Percentiles rank a stretch among this genome's conserved stretches.
phyloP scores from a whole-genome alignment of 495 filamentous ascomycete species.

The Penicillium antarcticum region DNA sequence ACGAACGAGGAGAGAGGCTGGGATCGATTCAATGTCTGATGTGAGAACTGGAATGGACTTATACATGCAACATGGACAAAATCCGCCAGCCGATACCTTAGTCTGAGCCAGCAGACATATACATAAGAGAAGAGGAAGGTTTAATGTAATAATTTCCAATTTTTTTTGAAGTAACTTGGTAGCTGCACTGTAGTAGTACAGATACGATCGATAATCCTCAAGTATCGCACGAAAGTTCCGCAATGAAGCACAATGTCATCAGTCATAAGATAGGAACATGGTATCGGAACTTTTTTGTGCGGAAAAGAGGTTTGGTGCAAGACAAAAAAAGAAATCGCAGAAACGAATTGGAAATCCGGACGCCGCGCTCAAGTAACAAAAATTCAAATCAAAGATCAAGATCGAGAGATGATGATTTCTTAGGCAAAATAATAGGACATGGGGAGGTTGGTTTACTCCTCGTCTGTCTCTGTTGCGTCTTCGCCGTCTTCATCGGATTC shows the following conservation, averaged over 20 bases:
- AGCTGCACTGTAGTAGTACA: conserved; percentile 2
- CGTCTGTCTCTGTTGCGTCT: conserved; percentile 37
- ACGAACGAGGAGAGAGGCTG: no score
- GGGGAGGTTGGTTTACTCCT: conserved; percentile 20
- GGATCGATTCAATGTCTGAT: no score
- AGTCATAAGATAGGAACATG: conserved; percentile 7
- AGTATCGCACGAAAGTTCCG: conserved; percentile 6
- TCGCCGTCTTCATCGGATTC: conserved; percentile 31
- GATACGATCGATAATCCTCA: background rate
- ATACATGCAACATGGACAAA: background rate
- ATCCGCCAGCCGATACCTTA: background rate
- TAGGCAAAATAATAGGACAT: background rate
- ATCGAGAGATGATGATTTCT: background rate
- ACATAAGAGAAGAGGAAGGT: background rate
- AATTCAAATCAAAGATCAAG: background rate
- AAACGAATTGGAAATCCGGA: conserved; percentile 9
- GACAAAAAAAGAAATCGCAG: conserved; percentile 1
- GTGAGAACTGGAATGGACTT: no score
- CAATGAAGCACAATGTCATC: conserved; percentile 13
- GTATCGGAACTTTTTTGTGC: conserved; percentile 21
- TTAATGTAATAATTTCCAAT: conserved; percentile 9
- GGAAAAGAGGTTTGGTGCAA: no score
- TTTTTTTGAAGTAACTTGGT: conserved; percentile 11
- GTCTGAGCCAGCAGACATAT: background rate
- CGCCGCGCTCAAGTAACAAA: conserved; percentile 24